Percentiles rank a stretch among this genome's conserved stretches.
These are phyloP conservation scores for Phytophthora pseudosyringae DNA, from an alignment of 352 stramenopile species.

Conservation along the genomic window DNA sequence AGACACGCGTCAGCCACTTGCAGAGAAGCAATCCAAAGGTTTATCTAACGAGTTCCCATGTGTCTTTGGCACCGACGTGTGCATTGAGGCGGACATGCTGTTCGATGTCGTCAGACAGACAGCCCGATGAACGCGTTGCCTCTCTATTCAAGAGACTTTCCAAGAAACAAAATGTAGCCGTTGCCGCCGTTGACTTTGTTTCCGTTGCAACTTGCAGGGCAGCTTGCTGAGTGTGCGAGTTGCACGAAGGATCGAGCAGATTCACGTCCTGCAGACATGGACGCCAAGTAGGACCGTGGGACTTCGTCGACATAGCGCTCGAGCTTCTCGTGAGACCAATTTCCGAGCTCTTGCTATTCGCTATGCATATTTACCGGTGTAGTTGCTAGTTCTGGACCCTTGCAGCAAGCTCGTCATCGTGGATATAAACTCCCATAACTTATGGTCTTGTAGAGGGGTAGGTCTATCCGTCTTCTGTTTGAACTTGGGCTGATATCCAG, in stretches of 20 bases:
- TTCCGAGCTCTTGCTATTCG: too few relatives aligned
- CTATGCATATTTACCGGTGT: too few relatives aligned
- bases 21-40: conserved; percentile 5
- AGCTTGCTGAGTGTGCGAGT: not conserved
- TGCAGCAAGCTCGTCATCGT: too few relatives aligned
- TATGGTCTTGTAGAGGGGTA: conserved; percentile 10
- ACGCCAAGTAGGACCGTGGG: conserved; percentile 23
- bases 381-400: too few relatives aligned
- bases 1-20: not conserved
- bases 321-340: not conserved
- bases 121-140: conserved; percentile 3
- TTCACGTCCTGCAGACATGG: conserved; percentile 12
- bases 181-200: not conserved
- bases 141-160: conserved; percentile 18
- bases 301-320: not conserved
- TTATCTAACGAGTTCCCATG: not conserved
- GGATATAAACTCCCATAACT: too few relatives aligned
- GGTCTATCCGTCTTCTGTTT: conserved; percentile 23
- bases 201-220: not conserved
- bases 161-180: not conserved
- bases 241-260: conserved; percentile 9
- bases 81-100: not conserved
- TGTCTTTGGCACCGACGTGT: not conserved
- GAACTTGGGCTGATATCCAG: conserved; percentile 28
- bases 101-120: conserved; percentile 17